Evolutionary conservation across 2,329 filamentous ascomycete genomes (phyloP).

Genomic region (Penicillium sp.): DNA sequence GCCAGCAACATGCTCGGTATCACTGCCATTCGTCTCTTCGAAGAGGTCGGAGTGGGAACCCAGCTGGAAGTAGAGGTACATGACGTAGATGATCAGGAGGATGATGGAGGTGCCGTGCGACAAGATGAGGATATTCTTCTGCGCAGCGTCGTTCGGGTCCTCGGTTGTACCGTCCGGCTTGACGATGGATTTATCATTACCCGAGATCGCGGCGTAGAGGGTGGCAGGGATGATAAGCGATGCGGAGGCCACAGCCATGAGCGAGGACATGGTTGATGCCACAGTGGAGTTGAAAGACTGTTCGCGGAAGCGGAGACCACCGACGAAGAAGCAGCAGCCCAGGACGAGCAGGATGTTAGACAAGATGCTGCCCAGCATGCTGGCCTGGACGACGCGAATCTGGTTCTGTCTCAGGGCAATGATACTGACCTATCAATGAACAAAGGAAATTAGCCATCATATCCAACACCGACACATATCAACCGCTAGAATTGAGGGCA

Average conservation of each 20-base stretch:
- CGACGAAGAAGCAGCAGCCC: constrained; percentile 76
- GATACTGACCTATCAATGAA: constrained; percentile 69
- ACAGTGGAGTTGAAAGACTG: constrained; percentile 57
- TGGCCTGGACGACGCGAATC: constrained; percentile 95
- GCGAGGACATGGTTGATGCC: constrained; percentile 57
- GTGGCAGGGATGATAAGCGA: constrained; percentile 77
- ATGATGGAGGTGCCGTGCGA: constrained; percentile 76
- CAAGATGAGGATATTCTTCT: constrained; percentile 62
- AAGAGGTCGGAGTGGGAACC: constrained; percentile 72
- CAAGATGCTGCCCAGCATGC: constrained; percentile 93
- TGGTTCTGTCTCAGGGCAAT: constrained; percentile 81
- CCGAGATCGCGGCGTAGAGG: constrained; percentile 64
- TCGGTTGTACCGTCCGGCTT: constrained; percentile 15
- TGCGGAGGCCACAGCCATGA: constrained; percentile 73
- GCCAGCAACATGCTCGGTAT: constrained; percentile 35
- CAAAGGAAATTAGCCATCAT: not conserved
- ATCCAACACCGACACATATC: not conserved
- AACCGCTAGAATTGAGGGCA: not conserved
- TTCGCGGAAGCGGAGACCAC: constrained; percentile 67
- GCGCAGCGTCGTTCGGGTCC: constrained; percentile 23
- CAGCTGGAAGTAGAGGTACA: constrained; percentile 77
- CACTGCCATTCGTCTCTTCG: constrained; percentile 49
- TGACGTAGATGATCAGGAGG: constrained; percentile 68
- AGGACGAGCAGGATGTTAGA: constrained; percentile 89
- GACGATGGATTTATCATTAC: constrained; percentile 18